Conservation (phyloP, 306 rosid species). For the Neltuma alba region DNA sequence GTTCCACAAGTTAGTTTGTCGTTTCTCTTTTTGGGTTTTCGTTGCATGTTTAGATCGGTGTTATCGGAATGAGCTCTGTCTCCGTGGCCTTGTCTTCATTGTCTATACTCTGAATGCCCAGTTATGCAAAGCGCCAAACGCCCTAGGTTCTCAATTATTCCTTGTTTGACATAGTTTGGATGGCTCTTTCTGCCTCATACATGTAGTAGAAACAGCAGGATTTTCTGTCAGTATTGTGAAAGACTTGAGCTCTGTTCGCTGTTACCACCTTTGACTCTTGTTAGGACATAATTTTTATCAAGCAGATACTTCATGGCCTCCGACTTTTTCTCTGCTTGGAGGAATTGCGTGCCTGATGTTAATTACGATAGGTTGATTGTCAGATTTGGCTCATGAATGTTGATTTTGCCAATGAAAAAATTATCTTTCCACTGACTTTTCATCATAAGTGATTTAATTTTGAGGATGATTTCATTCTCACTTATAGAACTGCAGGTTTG, state of each 20-base stretch:
- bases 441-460: conserved; percentile 11
- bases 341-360: background rate
- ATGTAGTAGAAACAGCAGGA: background rate
- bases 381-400: background rate
- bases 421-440: background rate
- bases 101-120: background rate
- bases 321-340: background rate
- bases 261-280: background rate
- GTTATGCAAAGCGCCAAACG: background rate
- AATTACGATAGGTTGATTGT: background rate
- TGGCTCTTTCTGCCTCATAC: background rate
- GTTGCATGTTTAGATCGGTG: background rate
- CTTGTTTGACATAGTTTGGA: background rate
- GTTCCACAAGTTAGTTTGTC: background rate
- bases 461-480: conserved; percentile 25
- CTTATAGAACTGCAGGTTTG: conserved; percentile 64
- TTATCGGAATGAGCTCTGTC: background rate
- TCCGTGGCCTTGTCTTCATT: background rate
- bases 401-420: background rate
- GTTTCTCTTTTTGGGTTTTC: background rate
- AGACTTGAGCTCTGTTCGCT: background rate
- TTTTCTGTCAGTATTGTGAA: conserved; percentile 2
- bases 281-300: background rate
- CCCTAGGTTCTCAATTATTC: background rate
- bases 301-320: background rate